Evolutionary conservation across 2,329 filamentous ascomycete species (phyloP).

Genomic region (Mycosphaerelloides madeirae): DNA sequence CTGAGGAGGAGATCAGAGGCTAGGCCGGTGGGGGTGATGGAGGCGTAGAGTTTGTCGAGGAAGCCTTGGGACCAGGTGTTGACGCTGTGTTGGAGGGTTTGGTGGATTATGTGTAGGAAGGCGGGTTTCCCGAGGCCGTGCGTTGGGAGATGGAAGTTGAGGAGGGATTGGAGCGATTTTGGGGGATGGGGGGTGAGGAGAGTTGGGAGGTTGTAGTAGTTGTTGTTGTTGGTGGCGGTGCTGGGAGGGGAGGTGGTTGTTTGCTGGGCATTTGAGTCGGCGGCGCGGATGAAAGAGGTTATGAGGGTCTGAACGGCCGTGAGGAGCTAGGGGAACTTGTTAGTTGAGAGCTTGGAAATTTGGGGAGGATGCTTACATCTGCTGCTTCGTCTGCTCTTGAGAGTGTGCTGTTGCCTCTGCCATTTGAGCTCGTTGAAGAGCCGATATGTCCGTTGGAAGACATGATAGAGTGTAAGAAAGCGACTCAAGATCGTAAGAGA

Average conservation of each 20-base stretch:
- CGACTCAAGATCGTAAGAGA: too few relatives aligned
- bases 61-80: constrained; percentile 99
- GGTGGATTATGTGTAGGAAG: constrained; percentile 51
- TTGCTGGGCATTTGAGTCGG: constrained; percentile 58
- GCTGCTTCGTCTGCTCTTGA: constrained; percentile 34
- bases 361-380: constrained; percentile 27
- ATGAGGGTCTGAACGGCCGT: constrained; percentile 63
- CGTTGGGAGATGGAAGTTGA: constrained; percentile 36
- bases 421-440: background rate
- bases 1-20: constrained; percentile 79
- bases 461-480: too few relatives aligned
- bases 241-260: constrained; percentile 39
- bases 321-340: constrained; percentile 53
- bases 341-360: background rate
- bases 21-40: constrained; percentile 80
- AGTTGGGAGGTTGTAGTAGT: background rate
- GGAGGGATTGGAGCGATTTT: constrained; percentile 38
- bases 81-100: constrained; percentile 77
- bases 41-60: constrained; percentile 90
- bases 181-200: constrained; percentile 44
- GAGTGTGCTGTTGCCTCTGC: constrained; percentile 14
- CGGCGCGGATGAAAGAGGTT: constrained; percentile 65
- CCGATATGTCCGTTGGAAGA: too few relatives aligned
- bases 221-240: background rate
- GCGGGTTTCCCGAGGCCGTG: constrained; percentile 39